These are phyloP conservation scores for Cucurbita moschata DNA, from an alignment of 306 rosid species.

Conservation along the genomic window DNA sequence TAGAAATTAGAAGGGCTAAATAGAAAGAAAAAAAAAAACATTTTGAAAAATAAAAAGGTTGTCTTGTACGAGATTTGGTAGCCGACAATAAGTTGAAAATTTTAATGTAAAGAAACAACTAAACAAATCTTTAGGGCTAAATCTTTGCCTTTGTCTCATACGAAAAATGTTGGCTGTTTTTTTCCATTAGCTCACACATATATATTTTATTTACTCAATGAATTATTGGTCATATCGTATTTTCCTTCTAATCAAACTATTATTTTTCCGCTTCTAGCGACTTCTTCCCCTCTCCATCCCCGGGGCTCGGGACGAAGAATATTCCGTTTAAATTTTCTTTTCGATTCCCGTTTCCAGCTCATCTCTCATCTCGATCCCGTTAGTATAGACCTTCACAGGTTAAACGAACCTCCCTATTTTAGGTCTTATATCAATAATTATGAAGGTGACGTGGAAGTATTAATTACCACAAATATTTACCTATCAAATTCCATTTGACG, in stretches of 20 bases:
- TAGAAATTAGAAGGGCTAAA: too few relatives aligned
- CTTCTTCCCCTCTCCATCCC: too few relatives aligned
- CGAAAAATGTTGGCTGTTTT: not conserved
- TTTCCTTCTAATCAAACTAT: not conserved
- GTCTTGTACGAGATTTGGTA: not conserved
- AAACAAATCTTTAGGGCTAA: not conserved
- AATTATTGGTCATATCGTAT: not conserved
- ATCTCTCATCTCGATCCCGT: too few relatives aligned
- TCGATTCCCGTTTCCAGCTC: too few relatives aligned
- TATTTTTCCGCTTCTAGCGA: too few relatives aligned
- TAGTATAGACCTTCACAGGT: too few relatives aligned
- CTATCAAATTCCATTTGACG: not conserved
- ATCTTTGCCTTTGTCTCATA: not conserved
- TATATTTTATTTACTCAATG: not conserved
- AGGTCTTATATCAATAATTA: too few relatives aligned
- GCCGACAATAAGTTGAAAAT: not conserved
- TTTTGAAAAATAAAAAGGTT: not conserved
- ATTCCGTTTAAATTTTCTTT: too few relatives aligned
- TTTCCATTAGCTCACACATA: not conserved
- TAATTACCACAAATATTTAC: not conserved
- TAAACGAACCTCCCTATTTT: too few relatives aligned
- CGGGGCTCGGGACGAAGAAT: too few relatives aligned
- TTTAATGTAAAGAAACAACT: not conserved
- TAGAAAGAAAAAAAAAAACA: too few relatives aligned
- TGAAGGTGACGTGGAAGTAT: not conserved